Conservation (phyloP, 164 flowering plant species). For the Malania oleifera region DNA sequence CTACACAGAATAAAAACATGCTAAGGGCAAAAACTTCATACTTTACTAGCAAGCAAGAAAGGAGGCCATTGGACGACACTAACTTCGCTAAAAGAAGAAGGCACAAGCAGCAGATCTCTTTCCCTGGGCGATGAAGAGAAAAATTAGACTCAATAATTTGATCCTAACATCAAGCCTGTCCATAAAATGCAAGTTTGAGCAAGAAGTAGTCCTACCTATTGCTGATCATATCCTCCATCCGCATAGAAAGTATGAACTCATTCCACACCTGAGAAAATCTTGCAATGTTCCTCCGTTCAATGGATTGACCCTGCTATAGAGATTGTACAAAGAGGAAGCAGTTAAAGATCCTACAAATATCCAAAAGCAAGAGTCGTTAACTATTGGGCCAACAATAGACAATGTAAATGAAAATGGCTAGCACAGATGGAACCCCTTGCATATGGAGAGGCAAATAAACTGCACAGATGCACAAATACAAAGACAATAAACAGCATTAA, state of each 20-base stretch:
- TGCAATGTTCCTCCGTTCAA: conserved; percentile 48
- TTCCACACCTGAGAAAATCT: conserved; percentile 95
- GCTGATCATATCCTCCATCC: conserved; percentile 79
- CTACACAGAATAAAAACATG: background rate
- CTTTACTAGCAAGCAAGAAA: conserved; percentile 96
- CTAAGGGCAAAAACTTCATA: conserved; percentile 18
- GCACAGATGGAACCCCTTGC: no score
- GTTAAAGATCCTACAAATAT: no score
- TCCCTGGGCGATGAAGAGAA: conserved; percentile 44
- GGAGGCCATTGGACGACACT: conserved; percentile 96
- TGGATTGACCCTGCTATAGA: conserved; percentile 38
- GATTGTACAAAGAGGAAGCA: background rate
- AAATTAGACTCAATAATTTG: conserved; percentile 10
- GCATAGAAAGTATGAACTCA: conserved; percentile 70
- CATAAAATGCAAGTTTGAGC: background rate
- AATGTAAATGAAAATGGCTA: no score
- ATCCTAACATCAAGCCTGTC: background rate
- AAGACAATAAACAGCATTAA: no score
- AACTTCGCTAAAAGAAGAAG: conserved; percentile 53
- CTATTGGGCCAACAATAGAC: no score
- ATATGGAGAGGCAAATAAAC: no score
- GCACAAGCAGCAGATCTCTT: conserved; percentile 80
- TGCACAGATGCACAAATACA: no score
- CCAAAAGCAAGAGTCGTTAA: no score
- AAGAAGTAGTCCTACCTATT: conserved; percentile 42